Base-by-base conservation (phyloP, 805 yeast species). In the Hanseniaspora lindneri region DNA sequence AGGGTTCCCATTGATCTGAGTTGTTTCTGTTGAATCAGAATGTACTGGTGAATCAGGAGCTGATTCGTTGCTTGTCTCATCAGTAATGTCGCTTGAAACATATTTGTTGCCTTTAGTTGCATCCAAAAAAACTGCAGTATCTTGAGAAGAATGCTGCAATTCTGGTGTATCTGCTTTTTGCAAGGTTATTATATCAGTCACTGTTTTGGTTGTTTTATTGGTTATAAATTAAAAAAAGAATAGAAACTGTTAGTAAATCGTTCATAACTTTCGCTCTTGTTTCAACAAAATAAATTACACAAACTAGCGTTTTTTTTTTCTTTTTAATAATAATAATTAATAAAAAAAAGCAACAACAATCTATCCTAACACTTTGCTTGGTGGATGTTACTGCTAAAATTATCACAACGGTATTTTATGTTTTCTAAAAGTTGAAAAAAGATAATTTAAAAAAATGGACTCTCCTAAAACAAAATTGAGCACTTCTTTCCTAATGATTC, bases 1-100 rank as follows among this genome's bases (percentile, higher is more conserved):
- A 27, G n/a, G n/a, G n/a, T n/a, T n/a, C 6, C 14, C 16, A n/a
- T 29, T 24, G 3, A 29, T 28, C 23, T 41, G 44, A 21, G 44
- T 41, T 16, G 44, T 17, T 4, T 28, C 44, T 9, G 36, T 41
- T 29, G 25, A 28, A 8, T 41, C 44, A 4, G 36, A 30, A 16
- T 41, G 44, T 13, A 36, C 30, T 29, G 44, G 44, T 14, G 44
- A 41, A n/a, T 21, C 36, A 13, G 44, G 25, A 14, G 25, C 3
- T 14, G 35, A 41, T 21, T 30, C 44, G n/a, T 41, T 41, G n/a
- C 36, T 20, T 4, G 36, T 41, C 21, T 41, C 44, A 20, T 41
- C 44, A 29, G 24, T 21, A 11, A 14, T 21, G 5, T 41, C 36
- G 16, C 9, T n/a, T 6, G 23, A 33, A 19, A 17, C 20, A 19